phyloP scores from a whole-genome alignment of 768 basidiomycete species.

The Phylloporus scabripes region DNA sequence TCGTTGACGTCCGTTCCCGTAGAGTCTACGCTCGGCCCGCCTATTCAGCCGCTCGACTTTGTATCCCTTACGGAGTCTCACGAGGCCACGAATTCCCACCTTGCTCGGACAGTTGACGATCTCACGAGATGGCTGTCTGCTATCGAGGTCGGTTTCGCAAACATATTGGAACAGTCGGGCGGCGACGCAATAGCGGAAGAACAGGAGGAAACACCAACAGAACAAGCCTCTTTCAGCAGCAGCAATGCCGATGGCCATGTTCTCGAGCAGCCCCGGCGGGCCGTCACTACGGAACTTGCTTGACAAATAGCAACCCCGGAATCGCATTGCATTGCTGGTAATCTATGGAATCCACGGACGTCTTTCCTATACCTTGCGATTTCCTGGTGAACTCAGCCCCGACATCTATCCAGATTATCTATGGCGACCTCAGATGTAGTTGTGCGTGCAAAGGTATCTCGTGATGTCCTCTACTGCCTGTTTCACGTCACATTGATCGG shows the following conservation, averaged over 20 bases:
- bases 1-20: slow-evolving; percentile 33
- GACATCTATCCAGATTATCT: slow-evolving; percentile 16
- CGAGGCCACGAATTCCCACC: slow-evolving; percentile 60
- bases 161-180: slow-evolving; percentile 51
- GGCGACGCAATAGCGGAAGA: slow-evolving; percentile 62
- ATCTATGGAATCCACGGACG: slow-evolving; percentile 15
- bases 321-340: slow-evolving; percentile 10
- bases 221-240: slow-evolving; percentile 14
- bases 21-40: slow-evolving; percentile 36
- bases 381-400: slow-evolving; percentile 8
- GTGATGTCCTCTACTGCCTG: slow-evolving; percentile 75
- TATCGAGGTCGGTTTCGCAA: slow-evolving; percentile 66
- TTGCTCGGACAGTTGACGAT: slow-evolving; percentile 69
- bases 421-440: slow-evolving; percentile 41
- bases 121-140: slow-evolving; percentile 71
- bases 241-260: slow-evolving; percentile 5
- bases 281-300: slow-evolving; percentile 15
- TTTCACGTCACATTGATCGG: slow-evolving; percentile 70
- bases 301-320: slow-evolving; percentile 8
- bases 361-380: slow-evolving; percentile 9
- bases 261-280: slow-evolving; percentile 9
- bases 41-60: slow-evolving; percentile 68
- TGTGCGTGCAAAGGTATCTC: slow-evolving; percentile 68
- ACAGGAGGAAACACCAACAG: slow-evolving; percentile 40
- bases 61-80: slow-evolving; percentile 44